Percentiles rank a stretch among this genome's conserved stretches.
phyloP scores from a whole-genome alignment of 116 monocot species.

The Phalaenopsis hybrid region DNA sequence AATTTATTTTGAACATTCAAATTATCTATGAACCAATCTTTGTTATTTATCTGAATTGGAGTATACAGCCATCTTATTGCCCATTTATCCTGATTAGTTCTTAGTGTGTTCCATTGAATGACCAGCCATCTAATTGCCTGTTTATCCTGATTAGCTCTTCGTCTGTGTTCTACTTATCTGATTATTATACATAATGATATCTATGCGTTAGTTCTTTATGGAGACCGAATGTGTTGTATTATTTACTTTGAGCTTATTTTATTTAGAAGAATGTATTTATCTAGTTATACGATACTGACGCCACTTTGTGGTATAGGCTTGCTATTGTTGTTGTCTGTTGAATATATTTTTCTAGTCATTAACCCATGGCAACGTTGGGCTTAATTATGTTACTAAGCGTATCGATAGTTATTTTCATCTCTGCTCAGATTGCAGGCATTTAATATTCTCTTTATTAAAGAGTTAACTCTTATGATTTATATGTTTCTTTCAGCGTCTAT shows the following conservation, averaged over 20 bases:
- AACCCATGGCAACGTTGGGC: neutral
- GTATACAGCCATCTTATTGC: neutral
- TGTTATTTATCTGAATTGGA: neutral
- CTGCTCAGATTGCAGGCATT: neutral
- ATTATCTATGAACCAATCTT: neutral
- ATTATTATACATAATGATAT: neutral
- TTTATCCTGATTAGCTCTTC: neutral
- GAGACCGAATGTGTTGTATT: neutral
- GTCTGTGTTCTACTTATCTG: neutral
- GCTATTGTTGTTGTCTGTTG: no score
- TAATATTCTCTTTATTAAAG: neutral
- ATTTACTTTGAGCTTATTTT: neutral
- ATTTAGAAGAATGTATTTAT: neutral
- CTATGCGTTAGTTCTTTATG: neutral
- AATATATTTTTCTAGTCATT: neutral
- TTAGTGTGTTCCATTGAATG: neutral
- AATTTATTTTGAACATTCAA: neutral
- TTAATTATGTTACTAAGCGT: neutral
- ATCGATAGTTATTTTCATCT: neutral
- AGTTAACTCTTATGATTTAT: neutral
- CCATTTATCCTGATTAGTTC: neutral
- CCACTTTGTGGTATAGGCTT: no score
- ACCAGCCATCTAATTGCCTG: neutral
- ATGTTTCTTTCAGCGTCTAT: neutral
- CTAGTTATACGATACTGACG: no score